Conservation (phyloP, 495 filamentous ascomycete species). For the Parachaetomium inaequale region DNA sequence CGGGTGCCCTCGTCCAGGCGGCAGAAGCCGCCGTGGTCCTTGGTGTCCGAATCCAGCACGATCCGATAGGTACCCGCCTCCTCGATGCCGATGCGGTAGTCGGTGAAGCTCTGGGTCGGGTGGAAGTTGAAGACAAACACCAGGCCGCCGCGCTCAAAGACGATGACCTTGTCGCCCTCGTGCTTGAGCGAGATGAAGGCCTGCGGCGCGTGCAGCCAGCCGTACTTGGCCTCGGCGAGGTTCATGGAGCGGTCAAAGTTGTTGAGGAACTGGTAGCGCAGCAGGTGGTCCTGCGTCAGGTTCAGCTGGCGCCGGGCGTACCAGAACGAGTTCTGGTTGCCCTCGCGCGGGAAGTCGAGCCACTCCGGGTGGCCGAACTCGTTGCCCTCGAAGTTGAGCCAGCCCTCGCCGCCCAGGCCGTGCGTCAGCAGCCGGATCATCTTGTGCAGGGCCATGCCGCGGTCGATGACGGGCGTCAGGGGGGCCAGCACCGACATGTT, state of each 20-base stretch:
- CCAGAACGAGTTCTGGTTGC: conserved; percentile 95
- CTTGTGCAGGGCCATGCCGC: conserved; percentile 91
- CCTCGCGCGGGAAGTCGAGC: conserved; percentile 95
- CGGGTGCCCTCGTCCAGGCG: conserved; percentile 71
- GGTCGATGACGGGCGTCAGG: conserved; percentile 83
- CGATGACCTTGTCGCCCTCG: conserved; percentile 89
- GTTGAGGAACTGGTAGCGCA: conserved; percentile 90
- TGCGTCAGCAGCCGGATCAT: conserved; percentile 95
- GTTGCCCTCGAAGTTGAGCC: conserved; percentile 98
- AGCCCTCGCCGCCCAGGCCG: conserved; percentile 91
- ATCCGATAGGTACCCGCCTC: conserved; percentile 80
- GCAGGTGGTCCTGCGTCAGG: conserved; percentile 76
- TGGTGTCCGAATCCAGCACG: conserved; percentile 76
- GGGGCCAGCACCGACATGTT: conserved; percentile 87
- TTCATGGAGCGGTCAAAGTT: conserved; percentile 95
- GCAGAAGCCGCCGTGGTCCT: conserved; percentile 73
- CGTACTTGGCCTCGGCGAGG: conserved; percentile 76
- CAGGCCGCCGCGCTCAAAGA: conserved; percentile 87
- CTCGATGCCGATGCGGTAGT: conserved; percentile 90
- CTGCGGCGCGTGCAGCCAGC: conserved; percentile 84
- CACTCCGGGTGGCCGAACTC: conserved; percentile 99
- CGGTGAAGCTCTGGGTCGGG: conserved; percentile 78
- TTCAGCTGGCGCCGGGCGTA: conserved; percentile 96
- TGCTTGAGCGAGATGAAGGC: conserved; percentile 93
- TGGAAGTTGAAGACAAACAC: conserved; percentile 98